A percentile compares a stretch with the other conserved stretches of the same genome.
Conservation (phyloP, 148 eudicot genomes). For the Linanthus parryae region DNA sequence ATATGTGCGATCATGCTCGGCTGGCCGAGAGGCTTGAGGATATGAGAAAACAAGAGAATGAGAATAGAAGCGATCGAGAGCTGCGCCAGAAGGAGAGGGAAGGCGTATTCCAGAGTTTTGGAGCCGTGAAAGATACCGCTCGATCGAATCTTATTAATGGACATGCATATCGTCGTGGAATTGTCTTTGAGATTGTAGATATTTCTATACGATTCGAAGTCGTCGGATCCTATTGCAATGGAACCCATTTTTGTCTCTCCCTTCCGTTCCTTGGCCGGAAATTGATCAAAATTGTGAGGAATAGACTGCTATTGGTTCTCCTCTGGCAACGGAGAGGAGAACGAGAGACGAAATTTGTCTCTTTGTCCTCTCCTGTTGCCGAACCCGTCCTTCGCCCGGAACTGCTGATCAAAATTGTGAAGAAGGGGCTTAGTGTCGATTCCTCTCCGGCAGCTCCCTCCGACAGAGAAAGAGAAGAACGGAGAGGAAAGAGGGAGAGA, state of each 20-base stretch:
- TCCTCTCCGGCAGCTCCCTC: no score
- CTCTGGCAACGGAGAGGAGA: no score
- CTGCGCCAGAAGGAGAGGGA: slow-evolving; percentile 11
- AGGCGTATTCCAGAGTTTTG: neutral
- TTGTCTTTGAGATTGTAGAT: neutral
- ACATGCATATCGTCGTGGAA: slow-evolving; percentile 6
- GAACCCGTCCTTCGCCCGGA: no score
- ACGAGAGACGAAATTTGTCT: no score
- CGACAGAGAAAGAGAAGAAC: no score
- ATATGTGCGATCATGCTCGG: slow-evolving; percentile 11
- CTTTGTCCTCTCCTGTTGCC: no score
- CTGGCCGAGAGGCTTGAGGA: slow-evolving; percentile 14
- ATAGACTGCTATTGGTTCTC: no score
- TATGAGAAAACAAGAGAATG: slow-evolving; percentile 6
- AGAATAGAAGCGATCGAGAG: slow-evolving; percentile 7
- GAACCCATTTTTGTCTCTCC: slow-evolving; percentile 5
- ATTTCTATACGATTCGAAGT: neutral
- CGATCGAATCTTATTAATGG: neutral
- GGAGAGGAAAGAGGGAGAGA: no score
- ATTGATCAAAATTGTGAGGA: no score
- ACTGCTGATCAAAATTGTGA: no score
- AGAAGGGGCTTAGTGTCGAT: no score
- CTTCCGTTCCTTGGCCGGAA: no score
- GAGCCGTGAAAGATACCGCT: slow-evolving; percentile 5
- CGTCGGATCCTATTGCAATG: slow-evolving; percentile 2